These are phyloP conservation scores for Protostelium mycophagum DNA, from an alignment of 78 protist species.

Conservation along the genomic window DNA sequence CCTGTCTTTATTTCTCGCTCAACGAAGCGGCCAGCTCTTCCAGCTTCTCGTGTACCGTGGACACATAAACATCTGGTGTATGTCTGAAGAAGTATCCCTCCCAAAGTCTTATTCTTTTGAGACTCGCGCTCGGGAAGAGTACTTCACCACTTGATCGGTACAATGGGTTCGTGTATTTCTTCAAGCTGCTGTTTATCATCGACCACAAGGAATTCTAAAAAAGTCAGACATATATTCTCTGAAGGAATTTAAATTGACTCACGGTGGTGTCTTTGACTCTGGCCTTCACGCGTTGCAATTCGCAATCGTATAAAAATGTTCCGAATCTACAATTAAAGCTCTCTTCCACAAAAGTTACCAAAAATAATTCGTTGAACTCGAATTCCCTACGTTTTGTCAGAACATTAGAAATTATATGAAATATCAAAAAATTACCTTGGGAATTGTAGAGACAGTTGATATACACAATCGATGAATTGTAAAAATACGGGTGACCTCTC, in stretches of 20 bases:
- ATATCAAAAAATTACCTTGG: not conserved
- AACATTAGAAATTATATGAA: not conserved
- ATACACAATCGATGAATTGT: constrained; percentile 90
- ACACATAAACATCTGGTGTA: not conserved
- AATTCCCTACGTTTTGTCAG: not conserved
- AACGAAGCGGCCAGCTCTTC: not conserved
- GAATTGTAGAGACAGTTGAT: constrained; percentile 55
- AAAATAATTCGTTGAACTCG: constrained; percentile 36
- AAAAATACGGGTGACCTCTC: constrained; percentile 84
- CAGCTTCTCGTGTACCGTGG: not conserved
- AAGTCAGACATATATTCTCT: not conserved
- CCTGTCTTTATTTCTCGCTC: not conserved
- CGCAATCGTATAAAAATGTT: constrained; percentile 48
- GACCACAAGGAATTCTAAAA: not conserved
- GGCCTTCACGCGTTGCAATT: not conserved
- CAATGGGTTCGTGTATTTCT: not conserved
- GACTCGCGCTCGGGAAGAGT: not conserved
- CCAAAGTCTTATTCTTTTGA: not conserved
- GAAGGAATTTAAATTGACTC: not conserved
- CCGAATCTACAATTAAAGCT: constrained; percentile 50
- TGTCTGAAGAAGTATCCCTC: not conserved
- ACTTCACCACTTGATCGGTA: not conserved
- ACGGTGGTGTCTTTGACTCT: not conserved
- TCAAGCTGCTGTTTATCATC: not conserved
- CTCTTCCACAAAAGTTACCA: constrained; percentile 39